A percentile compares a stretch with the other conserved stretches of the same genome.
These are phyloP conservation scores for Penicillium brasilianum DNA, from an alignment of 2,329 filamentous ascomycete species.

Conservation along the genomic window DNA sequence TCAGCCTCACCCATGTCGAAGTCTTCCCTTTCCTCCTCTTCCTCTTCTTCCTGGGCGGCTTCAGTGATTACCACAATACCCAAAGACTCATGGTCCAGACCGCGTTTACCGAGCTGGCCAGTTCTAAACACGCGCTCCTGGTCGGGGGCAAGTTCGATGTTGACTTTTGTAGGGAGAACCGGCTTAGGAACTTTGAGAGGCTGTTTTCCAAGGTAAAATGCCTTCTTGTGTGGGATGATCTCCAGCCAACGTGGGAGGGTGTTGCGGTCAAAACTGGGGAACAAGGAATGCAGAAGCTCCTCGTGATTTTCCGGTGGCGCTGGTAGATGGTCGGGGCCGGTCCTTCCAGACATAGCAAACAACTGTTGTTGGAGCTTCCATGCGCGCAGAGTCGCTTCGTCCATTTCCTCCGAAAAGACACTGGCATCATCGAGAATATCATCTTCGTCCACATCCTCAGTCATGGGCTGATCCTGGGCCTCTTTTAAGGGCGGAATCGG, in stretches of 20 bases:
- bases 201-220: constrained; percentile 77
- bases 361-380: constrained; percentile 54
- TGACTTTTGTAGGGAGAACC: constrained; percentile 84
- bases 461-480: constrained; percentile 31
- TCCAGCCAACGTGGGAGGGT: constrained; percentile 79
- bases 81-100: constrained; percentile 60
- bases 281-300: constrained; percentile 78
- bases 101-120: constrained; percentile 62
- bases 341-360: constrained; percentile 51
- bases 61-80: constrained; percentile 56
- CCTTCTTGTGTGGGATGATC: constrained; percentile 79
- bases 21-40: constrained; percentile 51
- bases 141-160: constrained; percentile 81
- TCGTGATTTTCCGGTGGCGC: constrained; percentile 73
- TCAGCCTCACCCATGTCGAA: constrained; percentile 59
- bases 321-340: constrained; percentile 64
- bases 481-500: constrained; percentile 23
- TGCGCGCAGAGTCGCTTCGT: constrained; percentile 47
- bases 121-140: constrained; percentile 85
- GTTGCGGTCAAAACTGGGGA: constrained; percentile 78
- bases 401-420: constrained; percentile 46
- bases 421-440: constrained; percentile 35
- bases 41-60: constrained; percentile 54
- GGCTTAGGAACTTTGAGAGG: constrained; percentile 80
- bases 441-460: constrained; percentile 36